Conservation (phyloP, 768 basidiomycete species). For the Tylopilus sp. region DNA sequence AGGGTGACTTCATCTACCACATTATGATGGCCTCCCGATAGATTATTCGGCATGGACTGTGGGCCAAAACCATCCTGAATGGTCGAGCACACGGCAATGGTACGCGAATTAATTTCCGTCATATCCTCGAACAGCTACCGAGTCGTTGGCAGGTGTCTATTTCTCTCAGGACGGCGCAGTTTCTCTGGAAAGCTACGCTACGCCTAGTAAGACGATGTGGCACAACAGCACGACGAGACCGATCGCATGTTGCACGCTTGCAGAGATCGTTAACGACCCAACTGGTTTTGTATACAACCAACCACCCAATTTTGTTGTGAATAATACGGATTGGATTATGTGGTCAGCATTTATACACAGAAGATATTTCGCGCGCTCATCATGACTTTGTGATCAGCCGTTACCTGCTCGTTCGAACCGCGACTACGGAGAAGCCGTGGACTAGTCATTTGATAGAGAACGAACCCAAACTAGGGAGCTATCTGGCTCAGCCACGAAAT, state of each 20-base stretch:
- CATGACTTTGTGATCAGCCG: slow-evolving; percentile 42
- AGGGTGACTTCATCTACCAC: background rate
- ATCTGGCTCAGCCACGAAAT: slow-evolving; percentile 47
- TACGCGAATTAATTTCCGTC: slow-evolving; percentile 14
- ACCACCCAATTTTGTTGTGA: slow-evolving; percentile 54
- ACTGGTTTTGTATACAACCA: slow-evolving; percentile 53
- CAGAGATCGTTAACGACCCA: slow-evolving; percentile 65
- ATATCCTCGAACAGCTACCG: background rate
- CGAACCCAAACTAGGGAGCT: slow-evolving; percentile 27
- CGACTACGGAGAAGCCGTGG: background rate
- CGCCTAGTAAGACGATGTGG: slow-evolving; percentile 44
- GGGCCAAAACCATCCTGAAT: slow-evolving; percentile 49
- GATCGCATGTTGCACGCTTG: slow-evolving; percentile 51
- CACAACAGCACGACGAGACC: slow-evolving; percentile 47
- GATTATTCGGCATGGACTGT: slow-evolving; percentile 73
- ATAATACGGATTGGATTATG: slow-evolving; percentile 67
- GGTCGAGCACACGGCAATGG: slow-evolving; percentile 66
- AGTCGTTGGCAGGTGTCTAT: slow-evolving; percentile 51
- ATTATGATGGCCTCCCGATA: slow-evolving; percentile 16
- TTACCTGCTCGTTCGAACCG: slow-evolving; percentile 52
- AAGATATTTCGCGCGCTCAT: background rate
- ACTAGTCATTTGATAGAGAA: background rate
- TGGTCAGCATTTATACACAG: slow-evolving; percentile 39
- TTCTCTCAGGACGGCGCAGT: slow-evolving; percentile 54
- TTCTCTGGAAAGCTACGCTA: slow-evolving; percentile 44